phyloP scores from a whole-genome alignment of 371 early-diverging fungal species.

The Mucor ambiguus region DNA sequence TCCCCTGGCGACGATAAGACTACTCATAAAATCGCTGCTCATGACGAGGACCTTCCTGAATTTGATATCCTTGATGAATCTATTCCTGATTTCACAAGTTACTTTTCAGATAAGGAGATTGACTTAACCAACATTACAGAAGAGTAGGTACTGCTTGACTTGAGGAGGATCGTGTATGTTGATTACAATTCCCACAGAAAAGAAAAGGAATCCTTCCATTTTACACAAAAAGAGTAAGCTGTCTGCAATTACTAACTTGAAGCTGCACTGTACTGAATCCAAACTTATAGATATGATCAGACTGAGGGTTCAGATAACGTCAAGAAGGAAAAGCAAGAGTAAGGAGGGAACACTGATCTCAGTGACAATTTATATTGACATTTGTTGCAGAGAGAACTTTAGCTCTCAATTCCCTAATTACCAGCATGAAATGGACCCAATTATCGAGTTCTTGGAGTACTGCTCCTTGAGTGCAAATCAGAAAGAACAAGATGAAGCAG shows the following conservation, averaged over 20 bases:
- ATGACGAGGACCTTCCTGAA: not conserved
- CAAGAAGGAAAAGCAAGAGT: not conserved
- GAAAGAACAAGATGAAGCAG: slow-evolving; percentile 35
- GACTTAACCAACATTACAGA: not conserved
- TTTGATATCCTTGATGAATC: not conserved
- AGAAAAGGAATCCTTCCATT: not conserved
- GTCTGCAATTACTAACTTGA: not conserved
- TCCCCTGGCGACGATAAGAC: not conserved
- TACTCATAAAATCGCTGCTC: not conserved
- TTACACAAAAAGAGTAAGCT: not conserved
- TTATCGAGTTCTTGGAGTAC: slow-evolving; percentile 38
- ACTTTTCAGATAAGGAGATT: not conserved
- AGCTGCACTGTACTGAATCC: not conserved
- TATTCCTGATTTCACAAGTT: not conserved
- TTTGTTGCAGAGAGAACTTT: not conserved
- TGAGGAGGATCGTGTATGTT: not conserved
- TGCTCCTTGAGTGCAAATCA: slow-evolving; percentile 29
- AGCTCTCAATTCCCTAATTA: not conserved
- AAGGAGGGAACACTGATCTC: not conserved
- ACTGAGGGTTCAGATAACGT: not conserved
- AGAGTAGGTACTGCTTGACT: not conserved
- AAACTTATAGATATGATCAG: not conserved
- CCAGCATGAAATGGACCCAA: slow-evolving; percentile 9
- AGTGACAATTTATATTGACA: not conserved
- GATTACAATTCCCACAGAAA: not conserved